Conservation (phyloP, 768 basidiomycete genomes). For the Lactarius sp. region DNA sequence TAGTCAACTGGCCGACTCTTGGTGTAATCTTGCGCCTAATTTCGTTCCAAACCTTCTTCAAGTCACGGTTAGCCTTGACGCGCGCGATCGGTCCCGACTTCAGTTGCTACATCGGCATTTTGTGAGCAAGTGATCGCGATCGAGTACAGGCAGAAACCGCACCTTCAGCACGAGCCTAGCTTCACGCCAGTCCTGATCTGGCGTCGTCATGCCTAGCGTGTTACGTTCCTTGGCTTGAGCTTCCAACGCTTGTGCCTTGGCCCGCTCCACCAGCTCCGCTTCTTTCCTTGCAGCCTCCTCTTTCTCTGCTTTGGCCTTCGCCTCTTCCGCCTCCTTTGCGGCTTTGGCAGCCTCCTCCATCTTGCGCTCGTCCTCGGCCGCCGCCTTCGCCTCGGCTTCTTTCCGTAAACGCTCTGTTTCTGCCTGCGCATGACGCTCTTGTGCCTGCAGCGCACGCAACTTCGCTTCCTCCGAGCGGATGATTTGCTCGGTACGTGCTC, state of each 20-base stretch:
- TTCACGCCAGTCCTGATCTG: slow-evolving; percentile 60
- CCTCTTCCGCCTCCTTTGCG: slow-evolving; percentile 27
- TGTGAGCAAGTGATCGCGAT: slow-evolving; percentile 22
- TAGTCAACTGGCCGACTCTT: slow-evolving; percentile 83
- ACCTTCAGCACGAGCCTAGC: slow-evolving; percentile 55
- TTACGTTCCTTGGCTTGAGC: slow-evolving; percentile 39
- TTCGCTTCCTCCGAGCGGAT: slow-evolving; percentile 65
- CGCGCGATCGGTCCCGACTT: slow-evolving; percentile 59
- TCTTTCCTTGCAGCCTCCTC: slow-evolving; percentile 35
- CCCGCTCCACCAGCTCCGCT: slow-evolving; percentile 31
- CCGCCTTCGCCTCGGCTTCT: slow-evolving; percentile 30
- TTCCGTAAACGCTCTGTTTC: slow-evolving; percentile 44
- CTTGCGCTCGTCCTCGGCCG: slow-evolving; percentile 30
- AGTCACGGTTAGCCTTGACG: slow-evolving; percentile 53
- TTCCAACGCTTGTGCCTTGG: slow-evolving; percentile 36
- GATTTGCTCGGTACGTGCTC: slow-evolving; percentile 55
- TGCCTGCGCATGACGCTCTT: slow-evolving; percentile 47
- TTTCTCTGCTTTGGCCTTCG: slow-evolving; percentile 29
- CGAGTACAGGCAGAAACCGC: slow-evolving; percentile 22
- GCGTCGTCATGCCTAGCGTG: slow-evolving; percentile 46
- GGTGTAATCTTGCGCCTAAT: slow-evolving; percentile 76
- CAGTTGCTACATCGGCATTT: slow-evolving; percentile 41
- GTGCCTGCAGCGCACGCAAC: slow-evolving; percentile 46
- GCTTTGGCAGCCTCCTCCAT: slow-evolving; percentile 28
- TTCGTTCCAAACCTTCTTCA: slow-evolving; percentile 60